phyloP scores from a whole-genome alignment of 768 basidiomycete species.

The Candolleomyces efflorescens region DNA sequence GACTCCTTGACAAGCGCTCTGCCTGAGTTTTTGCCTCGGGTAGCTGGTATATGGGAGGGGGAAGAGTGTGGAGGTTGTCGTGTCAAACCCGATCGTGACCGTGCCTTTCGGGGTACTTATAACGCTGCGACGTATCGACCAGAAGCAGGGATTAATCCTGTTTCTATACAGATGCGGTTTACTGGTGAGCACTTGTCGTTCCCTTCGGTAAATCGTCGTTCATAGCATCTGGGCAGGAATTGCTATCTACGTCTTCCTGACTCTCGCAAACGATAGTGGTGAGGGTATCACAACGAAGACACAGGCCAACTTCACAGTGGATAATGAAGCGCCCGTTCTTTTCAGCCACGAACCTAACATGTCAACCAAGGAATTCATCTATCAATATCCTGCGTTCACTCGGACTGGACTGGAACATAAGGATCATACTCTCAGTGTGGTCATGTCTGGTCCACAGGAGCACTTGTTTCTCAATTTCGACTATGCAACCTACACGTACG shows the following conservation, averaged over 20 bases:
- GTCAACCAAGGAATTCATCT: conserved; percentile 10
- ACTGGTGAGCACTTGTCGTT: conserved; percentile 16
- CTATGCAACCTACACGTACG: conserved; percentile 13
- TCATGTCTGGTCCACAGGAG: background rate
- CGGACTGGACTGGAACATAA: conserved; percentile 8
- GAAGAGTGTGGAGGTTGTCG: conserved; percentile 18
- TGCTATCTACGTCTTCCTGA: conserved; percentile 35
- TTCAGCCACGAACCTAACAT: conserved; percentile 17
- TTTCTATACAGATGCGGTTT: conserved; percentile 16
- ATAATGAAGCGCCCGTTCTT: conserved; percentile 9
- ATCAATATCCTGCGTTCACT: conserved; percentile 16
- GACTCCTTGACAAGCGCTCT: conserved; percentile 21
- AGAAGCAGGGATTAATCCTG: background rate
- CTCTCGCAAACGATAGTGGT: conserved; percentile 28
- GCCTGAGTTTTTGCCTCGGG: conserved; percentile 21
- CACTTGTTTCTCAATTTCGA: conserved; percentile 12
- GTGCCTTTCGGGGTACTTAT: conserved; percentile 24
- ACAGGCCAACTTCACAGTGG: conserved; percentile 21
- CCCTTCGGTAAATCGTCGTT: conserved; percentile 12
- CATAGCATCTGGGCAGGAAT: conserved; percentile 20
- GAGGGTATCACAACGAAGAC: conserved; percentile 15
- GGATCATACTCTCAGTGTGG: conserved; percentile 5
- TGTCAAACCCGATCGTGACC: conserved; percentile 15
- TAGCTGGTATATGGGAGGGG: conserved; percentile 21
- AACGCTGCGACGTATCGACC: conserved; percentile 24